Percentiles rank a stretch among this genome's conserved stretches.
Conservation (phyloP, 139 green algal species). For the Dunaliella primolecta region DNA sequence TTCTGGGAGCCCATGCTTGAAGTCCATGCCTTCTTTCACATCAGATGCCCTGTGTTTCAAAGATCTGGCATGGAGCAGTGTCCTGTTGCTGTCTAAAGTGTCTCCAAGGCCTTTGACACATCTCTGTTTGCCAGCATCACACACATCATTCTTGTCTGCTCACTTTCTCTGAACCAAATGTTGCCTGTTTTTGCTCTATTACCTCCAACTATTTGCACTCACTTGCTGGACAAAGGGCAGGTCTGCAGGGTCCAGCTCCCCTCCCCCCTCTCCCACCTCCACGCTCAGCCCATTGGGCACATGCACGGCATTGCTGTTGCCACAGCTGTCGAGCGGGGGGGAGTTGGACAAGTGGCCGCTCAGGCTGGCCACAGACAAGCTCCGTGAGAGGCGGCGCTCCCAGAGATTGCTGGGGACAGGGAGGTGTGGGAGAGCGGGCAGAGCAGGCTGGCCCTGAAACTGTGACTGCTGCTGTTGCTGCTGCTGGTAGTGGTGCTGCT, state of each 20-base stretch:
- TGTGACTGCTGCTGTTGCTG: too few relatives aligned
- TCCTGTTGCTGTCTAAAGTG: too few relatives aligned
- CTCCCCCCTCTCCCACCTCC: neutral
- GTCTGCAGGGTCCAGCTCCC: neutral
- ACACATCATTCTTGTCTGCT: neutral
- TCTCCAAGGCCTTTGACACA: too few relatives aligned
- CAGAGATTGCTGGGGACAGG: neutral
- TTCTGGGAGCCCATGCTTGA: too few relatives aligned
- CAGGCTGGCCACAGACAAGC: neutral
- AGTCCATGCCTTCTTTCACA: too few relatives aligned
- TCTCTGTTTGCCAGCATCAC: neutral
- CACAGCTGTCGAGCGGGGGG: too few relatives aligned
- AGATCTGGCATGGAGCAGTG: too few relatives aligned
- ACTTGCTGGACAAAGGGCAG: neutral
- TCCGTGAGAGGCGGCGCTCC: neutral
- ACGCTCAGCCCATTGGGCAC: neutral
- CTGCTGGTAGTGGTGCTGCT: neutral
- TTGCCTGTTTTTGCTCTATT: too few relatives aligned
- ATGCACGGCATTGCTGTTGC: neutral
- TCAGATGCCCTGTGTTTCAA: too few relatives aligned
- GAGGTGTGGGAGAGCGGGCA: neutral
- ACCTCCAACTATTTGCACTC: too few relatives aligned
- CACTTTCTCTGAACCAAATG: neutral
- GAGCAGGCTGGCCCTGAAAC: too few relatives aligned
- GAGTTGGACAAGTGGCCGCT: neutral